A percentile compares a stretch with the other conserved stretches of the same genome.
These are phyloP conservation scores for Sicyos edulis DNA, from an alignment of 306 rosid genomes.

Conservation along the genomic window DNA sequence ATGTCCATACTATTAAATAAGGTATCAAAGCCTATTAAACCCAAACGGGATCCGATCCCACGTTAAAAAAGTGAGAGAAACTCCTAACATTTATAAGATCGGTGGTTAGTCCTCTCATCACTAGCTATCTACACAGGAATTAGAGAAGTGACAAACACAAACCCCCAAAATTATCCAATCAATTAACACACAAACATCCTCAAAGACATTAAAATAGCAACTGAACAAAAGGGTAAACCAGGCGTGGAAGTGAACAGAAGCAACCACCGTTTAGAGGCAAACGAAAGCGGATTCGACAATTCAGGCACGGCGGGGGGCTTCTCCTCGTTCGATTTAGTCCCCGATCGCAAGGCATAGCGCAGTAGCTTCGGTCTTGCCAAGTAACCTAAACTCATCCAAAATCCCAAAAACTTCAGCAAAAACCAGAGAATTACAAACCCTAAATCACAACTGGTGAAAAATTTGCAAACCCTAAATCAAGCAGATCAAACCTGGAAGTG, in stretches of 20 bases:
- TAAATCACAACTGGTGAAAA: no score
- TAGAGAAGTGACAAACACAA: background rate
- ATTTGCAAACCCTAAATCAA: no score
- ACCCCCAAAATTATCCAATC: background rate
- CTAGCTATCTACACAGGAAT: no score
- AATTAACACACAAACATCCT: background rate
- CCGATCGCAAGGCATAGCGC: constrained; percentile 61
- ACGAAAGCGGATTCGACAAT: constrained; percentile 35
- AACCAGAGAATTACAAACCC: background rate
- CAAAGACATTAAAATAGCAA: background rate
- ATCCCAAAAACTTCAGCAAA: background rate
- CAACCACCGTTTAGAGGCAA: constrained; percentile 45
- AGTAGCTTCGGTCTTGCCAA: constrained; percentile 38
- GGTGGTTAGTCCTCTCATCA: no score
- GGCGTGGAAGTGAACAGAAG: background rate
- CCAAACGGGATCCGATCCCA: no score
- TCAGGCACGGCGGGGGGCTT: constrained; percentile 32
- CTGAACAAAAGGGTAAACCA: background rate
- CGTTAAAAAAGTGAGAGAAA: no score
- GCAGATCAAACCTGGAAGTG: constrained; percentile 22
- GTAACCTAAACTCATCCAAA: constrained; percentile 37
- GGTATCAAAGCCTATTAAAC: no score
- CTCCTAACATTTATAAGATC: no score
- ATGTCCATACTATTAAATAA: no score
- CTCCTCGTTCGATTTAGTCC: constrained; percentile 40